Conservation (phyloP, 208 protist species). For the Endotrypanum monterogeii region DNA sequence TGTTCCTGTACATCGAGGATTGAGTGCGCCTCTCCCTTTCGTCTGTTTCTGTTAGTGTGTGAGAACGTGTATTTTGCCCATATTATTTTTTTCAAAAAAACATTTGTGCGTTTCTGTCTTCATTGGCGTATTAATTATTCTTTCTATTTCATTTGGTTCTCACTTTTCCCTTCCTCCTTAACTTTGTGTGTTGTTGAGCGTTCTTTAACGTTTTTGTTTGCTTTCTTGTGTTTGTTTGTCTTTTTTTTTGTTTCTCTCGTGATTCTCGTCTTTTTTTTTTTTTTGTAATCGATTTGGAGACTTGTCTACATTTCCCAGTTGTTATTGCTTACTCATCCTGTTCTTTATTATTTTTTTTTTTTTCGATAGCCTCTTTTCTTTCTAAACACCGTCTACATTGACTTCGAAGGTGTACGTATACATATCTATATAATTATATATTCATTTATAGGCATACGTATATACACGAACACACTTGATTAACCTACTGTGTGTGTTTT, state of each 20-base stretch:
- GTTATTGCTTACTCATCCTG: background rate
- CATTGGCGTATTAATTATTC: background rate
- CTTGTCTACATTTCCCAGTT: background rate
- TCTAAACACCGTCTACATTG: background rate
- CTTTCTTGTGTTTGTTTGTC: background rate
- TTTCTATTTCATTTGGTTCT: background rate
- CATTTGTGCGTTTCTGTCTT: conserved; percentile 9
- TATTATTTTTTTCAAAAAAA: background rate
- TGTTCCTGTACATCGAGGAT: no score
- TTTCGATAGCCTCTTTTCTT: background rate
- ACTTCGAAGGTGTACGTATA: no score
- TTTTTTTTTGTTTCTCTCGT: background rate
- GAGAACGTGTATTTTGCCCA: no score
- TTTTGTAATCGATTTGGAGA: background rate
- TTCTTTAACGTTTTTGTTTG: no score
- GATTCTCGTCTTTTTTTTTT: background rate
- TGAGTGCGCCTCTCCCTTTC: no score
- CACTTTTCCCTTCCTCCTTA: conserved; percentile 2
- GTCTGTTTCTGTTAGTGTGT: no score
- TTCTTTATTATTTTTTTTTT: background rate
- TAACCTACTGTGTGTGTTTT: background rate
- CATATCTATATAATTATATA: no score
- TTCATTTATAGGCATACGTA: background rate
- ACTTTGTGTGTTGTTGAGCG: background rate
- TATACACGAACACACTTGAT: background rate